A percentile compares a stretch with the other conserved stretches of the same genome.
Evolutionary conservation across 257 asterid species (phyloP).

Genomic region (Henckelia pumila): DNA sequence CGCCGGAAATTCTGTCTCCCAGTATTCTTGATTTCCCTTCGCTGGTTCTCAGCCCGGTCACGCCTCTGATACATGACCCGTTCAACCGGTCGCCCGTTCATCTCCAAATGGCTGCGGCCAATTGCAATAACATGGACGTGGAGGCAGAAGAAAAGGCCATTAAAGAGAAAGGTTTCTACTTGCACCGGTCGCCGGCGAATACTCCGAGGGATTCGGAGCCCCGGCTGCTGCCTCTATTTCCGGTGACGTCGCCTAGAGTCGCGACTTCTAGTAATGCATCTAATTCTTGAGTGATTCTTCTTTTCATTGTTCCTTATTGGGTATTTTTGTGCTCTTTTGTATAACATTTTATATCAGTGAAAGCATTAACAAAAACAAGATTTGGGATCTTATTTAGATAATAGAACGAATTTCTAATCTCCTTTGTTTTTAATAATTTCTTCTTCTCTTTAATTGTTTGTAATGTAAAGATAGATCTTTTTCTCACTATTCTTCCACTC

Average conservation of each 20-base stretch:
- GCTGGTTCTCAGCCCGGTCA: slow-evolving; percentile 79
- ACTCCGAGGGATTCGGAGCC: slow-evolving; percentile 90
- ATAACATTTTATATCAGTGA: slow-evolving; percentile 14
- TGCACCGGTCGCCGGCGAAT: slow-evolving; percentile 80
- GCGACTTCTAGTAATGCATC: slow-evolving; percentile 28
- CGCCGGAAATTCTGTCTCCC: slow-evolving; percentile 71
- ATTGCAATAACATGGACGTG: slow-evolving; percentile 34
- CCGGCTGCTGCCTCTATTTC: slow-evolving; percentile 76
- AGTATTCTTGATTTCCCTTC: slow-evolving; percentile 89
- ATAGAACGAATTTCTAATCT: slow-evolving; percentile 41
- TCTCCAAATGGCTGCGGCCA: not conserved
- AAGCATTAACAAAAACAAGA: slow-evolving; percentile 6
- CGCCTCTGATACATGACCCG: slow-evolving; percentile 88
- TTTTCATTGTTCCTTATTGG: slow-evolving; percentile 11
- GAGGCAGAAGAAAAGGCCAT: slow-evolving; percentile 85
- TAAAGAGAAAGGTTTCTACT: slow-evolving; percentile 61
- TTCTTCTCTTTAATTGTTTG: too few species aligned
- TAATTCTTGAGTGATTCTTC: slow-evolving; percentile 44
- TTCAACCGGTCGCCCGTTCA: slow-evolving; percentile 42
- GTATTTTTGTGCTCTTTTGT: slow-evolving; percentile 10
- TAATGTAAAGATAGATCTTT: not conserved
- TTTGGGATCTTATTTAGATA: not conserved
- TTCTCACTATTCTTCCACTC: not conserved
- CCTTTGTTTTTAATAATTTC: too few species aligned
- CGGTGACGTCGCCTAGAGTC: slow-evolving; percentile 65